These are phyloP conservation scores for Colletotrichum sp. DNA, from an alignment of 2,329 filamentous ascomycete species.

Conservation along the genomic window DNA sequence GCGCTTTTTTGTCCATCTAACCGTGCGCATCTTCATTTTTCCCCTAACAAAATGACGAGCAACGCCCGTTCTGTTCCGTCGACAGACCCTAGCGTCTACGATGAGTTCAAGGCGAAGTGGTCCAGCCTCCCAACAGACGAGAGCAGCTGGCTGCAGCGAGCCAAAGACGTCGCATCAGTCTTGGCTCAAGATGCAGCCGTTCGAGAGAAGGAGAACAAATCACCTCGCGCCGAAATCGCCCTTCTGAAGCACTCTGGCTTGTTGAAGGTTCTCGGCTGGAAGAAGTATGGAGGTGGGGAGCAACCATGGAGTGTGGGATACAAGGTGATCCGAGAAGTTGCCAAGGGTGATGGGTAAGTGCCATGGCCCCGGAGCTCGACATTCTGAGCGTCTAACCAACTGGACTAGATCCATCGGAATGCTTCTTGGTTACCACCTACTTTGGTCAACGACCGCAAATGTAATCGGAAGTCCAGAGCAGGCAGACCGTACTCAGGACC, in stretches of 20 bases:
- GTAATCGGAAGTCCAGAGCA: slow-evolving; percentile 66
- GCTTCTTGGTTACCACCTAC: slow-evolving; percentile 68
- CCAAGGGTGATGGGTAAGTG: slow-evolving; percentile 63
- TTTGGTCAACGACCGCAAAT: slow-evolving; percentile 66
- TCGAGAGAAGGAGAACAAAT: slow-evolving; percentile 42
- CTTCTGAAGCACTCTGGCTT: slow-evolving; percentile 46
- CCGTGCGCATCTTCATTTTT: background rate
- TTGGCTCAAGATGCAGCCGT: slow-evolving; percentile 35
- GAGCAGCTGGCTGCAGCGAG: slow-evolving; percentile 41
- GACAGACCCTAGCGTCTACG: slow-evolving; percentile 41
- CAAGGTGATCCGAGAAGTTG: slow-evolving; percentile 64
- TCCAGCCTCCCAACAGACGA: slow-evolving; percentile 32
- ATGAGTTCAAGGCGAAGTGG: slow-evolving; percentile 40
- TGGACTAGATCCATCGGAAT: slow-evolving; percentile 59
- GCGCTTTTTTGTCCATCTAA: background rate
- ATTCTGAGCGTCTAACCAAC: background rate
- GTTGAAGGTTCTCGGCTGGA: slow-evolving; percentile 40
- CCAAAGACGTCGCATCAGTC: slow-evolving; percentile 39
- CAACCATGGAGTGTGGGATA: slow-evolving; percentile 56
- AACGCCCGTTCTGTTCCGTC: slow-evolving; percentile 15
- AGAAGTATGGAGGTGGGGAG: slow-evolving; percentile 46
- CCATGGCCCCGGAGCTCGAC: background rate
- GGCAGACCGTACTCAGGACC: slow-evolving; percentile 57
- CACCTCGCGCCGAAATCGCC: slow-evolving; percentile 41
- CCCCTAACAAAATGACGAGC: background rate